Evolutionary conservation across 2,329 filamentous ascomycete genomes (phyloP).

Genomic region (Remersonia thermophila): DNA sequence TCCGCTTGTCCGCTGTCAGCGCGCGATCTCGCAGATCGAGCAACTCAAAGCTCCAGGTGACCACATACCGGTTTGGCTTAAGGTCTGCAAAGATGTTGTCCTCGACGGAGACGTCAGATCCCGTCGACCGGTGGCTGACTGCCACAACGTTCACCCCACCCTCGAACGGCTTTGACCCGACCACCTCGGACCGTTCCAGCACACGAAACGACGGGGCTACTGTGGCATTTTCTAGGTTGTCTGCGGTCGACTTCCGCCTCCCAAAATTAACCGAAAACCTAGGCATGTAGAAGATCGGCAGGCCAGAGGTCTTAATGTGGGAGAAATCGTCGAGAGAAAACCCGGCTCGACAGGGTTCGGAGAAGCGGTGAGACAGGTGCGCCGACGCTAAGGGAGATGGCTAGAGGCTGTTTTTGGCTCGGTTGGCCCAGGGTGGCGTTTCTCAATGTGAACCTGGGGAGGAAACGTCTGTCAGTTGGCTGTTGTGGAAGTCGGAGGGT

Average conservation of each 20-base stretch:
- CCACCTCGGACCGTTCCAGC: conserved; percentile 39
- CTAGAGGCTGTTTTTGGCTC: neutral
- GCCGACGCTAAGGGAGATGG: neutral
- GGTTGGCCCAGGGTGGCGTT: no score
- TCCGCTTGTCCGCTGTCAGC: conserved; percentile 29
- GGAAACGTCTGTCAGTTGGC: no score
- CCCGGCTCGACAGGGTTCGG: no score
- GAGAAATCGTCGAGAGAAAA: neutral
- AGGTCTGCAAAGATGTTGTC: conserved; percentile 48
- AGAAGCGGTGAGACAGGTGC: neutral
- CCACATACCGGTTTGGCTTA: conserved; percentile 42
- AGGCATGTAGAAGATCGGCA: conserved; percentile 39
- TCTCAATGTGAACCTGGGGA: no score
- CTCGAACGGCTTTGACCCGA: conserved; percentile 37
- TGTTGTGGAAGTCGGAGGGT: no score
- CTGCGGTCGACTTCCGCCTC: conserved; percentile 48
- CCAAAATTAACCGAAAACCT: conserved; percentile 48
- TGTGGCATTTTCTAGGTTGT: conserved; percentile 40
- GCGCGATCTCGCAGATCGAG: neutral
- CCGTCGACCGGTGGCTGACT: conserved; percentile 27
- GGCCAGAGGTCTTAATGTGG: conserved; percentile 1
- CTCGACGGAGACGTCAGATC: conserved; percentile 28
- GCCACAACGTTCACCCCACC: conserved; percentile 32
- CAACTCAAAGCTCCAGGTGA: no score
- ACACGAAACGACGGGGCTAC: conserved; percentile 45